These are phyloP conservation scores for Aspergillus sp. DNA, from an alignment of 2,329 filamentous ascomycete genomes.

Conservation along the genomic window DNA sequence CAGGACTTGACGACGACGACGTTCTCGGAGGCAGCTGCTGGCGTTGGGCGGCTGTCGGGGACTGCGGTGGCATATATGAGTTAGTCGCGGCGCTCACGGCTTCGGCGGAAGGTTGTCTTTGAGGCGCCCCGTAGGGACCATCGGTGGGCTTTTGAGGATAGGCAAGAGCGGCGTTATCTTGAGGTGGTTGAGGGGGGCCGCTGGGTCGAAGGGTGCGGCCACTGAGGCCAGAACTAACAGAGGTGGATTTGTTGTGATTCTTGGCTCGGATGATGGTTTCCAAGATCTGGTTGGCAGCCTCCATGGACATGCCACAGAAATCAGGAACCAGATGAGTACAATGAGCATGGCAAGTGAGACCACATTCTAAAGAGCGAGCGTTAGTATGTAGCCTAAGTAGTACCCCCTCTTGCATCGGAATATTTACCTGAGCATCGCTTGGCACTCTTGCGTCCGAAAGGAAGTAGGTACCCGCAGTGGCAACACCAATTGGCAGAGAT, in stretches of 20 bases:
- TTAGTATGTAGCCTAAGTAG: not conserved
- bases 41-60: slow-evolving; percentile 37
- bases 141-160: slow-evolving; percentile 37
- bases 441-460: slow-evolving; percentile 91
- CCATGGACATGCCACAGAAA: slow-evolving; percentile 99
- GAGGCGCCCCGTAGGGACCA: slow-evolving; percentile 33
- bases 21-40: slow-evolving; percentile 48
- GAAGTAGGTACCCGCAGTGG: slow-evolving; percentile 93
- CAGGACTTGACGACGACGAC: slow-evolving; percentile 51
- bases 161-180: slow-evolving; percentile 36
- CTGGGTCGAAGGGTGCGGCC: slow-evolving; percentile 64
- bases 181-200: slow-evolving; percentile 42
- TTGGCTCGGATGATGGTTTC: slow-evolving; percentile 81
- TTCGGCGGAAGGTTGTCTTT: slow-evolving; percentile 37
- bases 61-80: slow-evolving; percentile 47
- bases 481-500: slow-evolving; percentile 99
- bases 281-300: slow-evolving; percentile 88
- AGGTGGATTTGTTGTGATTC: slow-evolving; percentile 60
- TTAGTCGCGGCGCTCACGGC: slow-evolving; percentile 42
- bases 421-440: slow-evolving; percentile 77
- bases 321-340: slow-evolving; percentile 96
- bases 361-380: slow-evolving; percentile 62
- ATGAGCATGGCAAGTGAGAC: slow-evolving; percentile 82
- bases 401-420: not conserved
- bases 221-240: slow-evolving; percentile 55